Percentiles rank a stretch among this genome's conserved stretches.
Evolutionary conservation across 2,329 filamentous ascomycete species (phyloP).

Genomic region (Nakataea oryzae): DNA sequence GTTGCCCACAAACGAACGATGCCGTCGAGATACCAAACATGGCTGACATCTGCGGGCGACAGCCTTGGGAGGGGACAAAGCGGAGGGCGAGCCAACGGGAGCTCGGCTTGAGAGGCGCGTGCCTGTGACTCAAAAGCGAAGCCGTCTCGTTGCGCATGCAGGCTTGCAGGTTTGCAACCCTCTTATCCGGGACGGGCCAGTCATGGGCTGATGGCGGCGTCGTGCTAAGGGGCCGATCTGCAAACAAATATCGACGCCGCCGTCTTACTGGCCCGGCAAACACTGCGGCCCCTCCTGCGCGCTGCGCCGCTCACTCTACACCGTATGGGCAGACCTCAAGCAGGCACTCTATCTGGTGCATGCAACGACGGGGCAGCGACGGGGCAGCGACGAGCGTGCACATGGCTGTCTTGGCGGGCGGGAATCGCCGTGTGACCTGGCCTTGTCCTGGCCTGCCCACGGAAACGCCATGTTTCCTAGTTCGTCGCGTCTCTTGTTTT

Average conservation of each 20-base stretch:
- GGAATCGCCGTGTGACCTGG: not conserved
- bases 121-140: not conserved
- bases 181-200: not conserved
- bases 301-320: not conserved
- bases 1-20: not conserved
- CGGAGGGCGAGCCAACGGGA: not conserved
- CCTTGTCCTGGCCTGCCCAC: not conserved
- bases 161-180: not conserved
- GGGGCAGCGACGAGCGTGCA: not conserved
- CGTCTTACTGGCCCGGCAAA: not conserved
- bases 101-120: not conserved
- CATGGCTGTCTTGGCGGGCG: not conserved
- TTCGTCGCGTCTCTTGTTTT: too few species aligned
- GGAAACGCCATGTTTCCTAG: not conserved
- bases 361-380: not conserved
- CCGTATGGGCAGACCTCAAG: not conserved
- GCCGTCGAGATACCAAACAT: not conserved
- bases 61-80: not conserved
- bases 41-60: not conserved
- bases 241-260: not conserved
- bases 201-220: not conserved
- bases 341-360: not conserved
- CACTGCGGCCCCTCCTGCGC: not conserved
- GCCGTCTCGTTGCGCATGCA: not conserved
- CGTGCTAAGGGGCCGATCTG: not conserved